Conservation (phyloP, 2,329 filamentous ascomycete species). For the Plenodomus lindquistii region DNA sequence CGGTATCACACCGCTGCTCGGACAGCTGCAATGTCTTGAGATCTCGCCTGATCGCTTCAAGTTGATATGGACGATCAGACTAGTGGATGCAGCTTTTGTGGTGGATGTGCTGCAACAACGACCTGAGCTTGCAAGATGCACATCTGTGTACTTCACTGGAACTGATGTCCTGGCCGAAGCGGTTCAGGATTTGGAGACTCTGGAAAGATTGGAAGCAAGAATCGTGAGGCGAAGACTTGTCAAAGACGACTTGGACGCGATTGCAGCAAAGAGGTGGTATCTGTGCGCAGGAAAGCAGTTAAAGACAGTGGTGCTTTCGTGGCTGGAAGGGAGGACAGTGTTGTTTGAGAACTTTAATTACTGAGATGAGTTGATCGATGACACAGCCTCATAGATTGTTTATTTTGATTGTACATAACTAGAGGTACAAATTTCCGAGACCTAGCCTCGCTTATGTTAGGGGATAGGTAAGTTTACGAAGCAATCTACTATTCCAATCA, state of each 20-base stretch:
- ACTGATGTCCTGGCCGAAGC: background rate
- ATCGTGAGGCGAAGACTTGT: slow-evolving; percentile 53
- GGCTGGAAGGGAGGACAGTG: slow-evolving; percentile 53
- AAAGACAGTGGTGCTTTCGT: slow-evolving; percentile 53
- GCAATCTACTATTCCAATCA: too few relatives aligned
- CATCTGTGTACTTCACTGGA: slow-evolving; percentile 69
- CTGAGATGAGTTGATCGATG: slow-evolving; percentile 1
- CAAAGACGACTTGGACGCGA: slow-evolving; percentile 47
- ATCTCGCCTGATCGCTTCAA: slow-evolving; percentile 45
- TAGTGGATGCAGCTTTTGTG: slow-evolving; percentile 66
- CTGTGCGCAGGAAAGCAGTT: slow-evolving; percentile 60
- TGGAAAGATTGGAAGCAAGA: slow-evolving; percentile 30
- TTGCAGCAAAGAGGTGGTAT: slow-evolving; percentile 57
- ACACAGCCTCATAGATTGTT: background rate
- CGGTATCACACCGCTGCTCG: slow-evolving; percentile 80
- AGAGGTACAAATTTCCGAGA: background rate
- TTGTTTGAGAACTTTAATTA: slow-evolving; percentile 58
- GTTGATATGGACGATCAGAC: slow-evolving; percentile 70
- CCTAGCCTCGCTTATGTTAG: background rate
- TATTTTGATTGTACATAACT: background rate
- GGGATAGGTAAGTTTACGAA: too few relatives aligned
- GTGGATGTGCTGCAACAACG: slow-evolving; percentile 60
- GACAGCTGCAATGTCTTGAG: slow-evolving; percentile 56
- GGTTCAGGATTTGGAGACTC: slow-evolving; percentile 22
- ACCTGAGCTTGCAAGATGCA: slow-evolving; percentile 55